Base-by-base conservation (phyloP, 805 yeast genomes). In the Saccharomycopsis lassenensis region DNA sequence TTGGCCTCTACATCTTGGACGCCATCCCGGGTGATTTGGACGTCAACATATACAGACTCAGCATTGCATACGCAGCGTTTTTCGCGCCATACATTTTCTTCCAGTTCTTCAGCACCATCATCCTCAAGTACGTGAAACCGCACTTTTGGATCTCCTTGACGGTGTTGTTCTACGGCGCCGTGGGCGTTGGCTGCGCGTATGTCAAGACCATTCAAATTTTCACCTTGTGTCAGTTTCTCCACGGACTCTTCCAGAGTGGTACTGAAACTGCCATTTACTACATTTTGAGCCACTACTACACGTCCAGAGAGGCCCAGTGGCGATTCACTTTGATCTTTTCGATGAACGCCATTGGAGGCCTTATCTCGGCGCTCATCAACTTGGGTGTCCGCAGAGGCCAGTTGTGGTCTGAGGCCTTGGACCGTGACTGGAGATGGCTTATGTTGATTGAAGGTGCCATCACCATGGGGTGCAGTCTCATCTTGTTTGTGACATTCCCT, bases 311-410 rank as follows among this genome's bases (percentile, higher is more conserved):
- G 47, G 52, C 65, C 5, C 66, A 62, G 49, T 55, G 58, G 40
- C 45, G 71, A 31, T 60, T 62, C 43, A 21, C 24, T 12, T 19
- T 27, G 14, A n/a, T 41, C n/a, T 78, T 21, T 17, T 35, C 43
- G 16, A 72, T 78, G 31, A 75, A 85, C 3, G 69, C 78, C 42
- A 61, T 80, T 39, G 82, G 86, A 1, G 86, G 89, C 52, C 83
- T 82, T 15, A 78, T 80, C 46, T 76, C 29, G 12, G 24, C 24
- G 18, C 8, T 35, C 5, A 29, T 29, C 16, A 35, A 35, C 14
- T 34, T 16, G 8, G 48, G 48, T 8, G 40, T 31, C 2, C 57
- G 57, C 33, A 68, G 76, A 81, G 23, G n/a, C n/a, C n/a, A n/a
- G 30, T 5, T 58, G 59, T 35, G 71, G 71, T 5, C 39, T 64